Base-by-base conservation (phyloP, 208 protist species). In the Angomonas deanei region DNA sequence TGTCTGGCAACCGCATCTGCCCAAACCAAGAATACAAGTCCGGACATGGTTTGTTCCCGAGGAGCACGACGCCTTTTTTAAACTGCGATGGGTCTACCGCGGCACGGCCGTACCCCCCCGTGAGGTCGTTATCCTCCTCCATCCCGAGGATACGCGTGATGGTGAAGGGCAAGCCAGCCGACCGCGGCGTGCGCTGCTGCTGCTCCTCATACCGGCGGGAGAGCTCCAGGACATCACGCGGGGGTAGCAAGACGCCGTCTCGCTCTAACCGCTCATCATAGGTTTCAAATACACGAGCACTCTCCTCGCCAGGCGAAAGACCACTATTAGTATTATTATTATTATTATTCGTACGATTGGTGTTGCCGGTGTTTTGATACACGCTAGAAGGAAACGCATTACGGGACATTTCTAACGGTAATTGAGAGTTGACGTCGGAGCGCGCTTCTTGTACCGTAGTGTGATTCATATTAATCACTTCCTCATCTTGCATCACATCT, bases 11-110 rank as follows among this genome's bases (percentile, higher is more conserved):
- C 36, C 80, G 76, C 27, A 89, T 23, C 62, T 88, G 75, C 0
- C 90, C 90, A 56, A 84, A 82, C 84, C 85, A 93, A 13, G 47
- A 70, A 11, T 74, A 80, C 10, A 96, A 62, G 39, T 89, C 78
- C 21, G 75, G 66, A 34, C 70, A 85, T 1, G 85, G 91, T 3
- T 66, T 61, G 33, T 80, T 82, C 6, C 64, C 71, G 13, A 86
- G 54, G 24, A 94, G 28, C 10, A 80, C 62, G 39, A 92, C 70
- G 30, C 81, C 86, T 32, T 39, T 42, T 47, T 1, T 15, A 42
- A 11, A 52, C 0, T 64, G 17, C 32, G 2, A 28, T n/a, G 49
- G 5, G 33, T 4, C 21, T 3, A 57, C 6, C 21, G 13, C 1
- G 39, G 5, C 21, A 32, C 23, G 1, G 38, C 28, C 15, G 23